Base-by-base conservation (phyloP, 768 basidiomycete species). In the Termitomyces sp. region DNA sequence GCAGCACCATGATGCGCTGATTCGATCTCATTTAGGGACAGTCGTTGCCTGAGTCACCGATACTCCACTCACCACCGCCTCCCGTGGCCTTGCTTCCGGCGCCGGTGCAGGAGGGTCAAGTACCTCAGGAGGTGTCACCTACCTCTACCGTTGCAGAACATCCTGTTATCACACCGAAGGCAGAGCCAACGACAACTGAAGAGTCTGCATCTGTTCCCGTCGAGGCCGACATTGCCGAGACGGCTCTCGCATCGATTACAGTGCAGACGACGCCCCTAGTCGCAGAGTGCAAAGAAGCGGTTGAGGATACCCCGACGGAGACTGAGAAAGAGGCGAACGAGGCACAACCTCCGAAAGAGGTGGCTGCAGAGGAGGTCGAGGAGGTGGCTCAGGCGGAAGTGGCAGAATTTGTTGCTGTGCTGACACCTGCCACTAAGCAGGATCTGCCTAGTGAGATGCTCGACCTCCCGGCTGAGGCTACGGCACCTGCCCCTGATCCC, bases 41-140 rank as follows among this genome's bases (percentile, higher is more conserved):
- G n/a, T 56, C 60, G 8, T 37, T 61, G 28, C 60, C 60, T 12
- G 60, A 58, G 25, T 61, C 60, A 39, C 60, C 60, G 14, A 59
- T 43, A 23, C 55, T 61, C 14, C 55, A 59, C 4, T 61, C 60
- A 5, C 60, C 56, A 7, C 11, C 48, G 23, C 53, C 57, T 11
- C 44, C 56, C 49, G 27, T 39, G 11, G 28, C 11, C 11, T 27
- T 51, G 25, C 37, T 25, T 39, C 2, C 23, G 9, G 49, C 39
- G n/a, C 49, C 25, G 17, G 11, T 9, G 1, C 49, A n/a, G 5
- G 37, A 51, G 25, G 23, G 0, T n/a, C 9, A 10, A 27, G 35
- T 5, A 16, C 23, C 14, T 2, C 25, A 8, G 4, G 27, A 39
- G 11, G 25, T 39, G 37, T 0, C 6, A 19, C 17, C 49, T 1